Base-by-base conservation (phyloP, 371 early-diverging fungal genomes). In the Thermomucor indicae-seudaticae region DNA sequence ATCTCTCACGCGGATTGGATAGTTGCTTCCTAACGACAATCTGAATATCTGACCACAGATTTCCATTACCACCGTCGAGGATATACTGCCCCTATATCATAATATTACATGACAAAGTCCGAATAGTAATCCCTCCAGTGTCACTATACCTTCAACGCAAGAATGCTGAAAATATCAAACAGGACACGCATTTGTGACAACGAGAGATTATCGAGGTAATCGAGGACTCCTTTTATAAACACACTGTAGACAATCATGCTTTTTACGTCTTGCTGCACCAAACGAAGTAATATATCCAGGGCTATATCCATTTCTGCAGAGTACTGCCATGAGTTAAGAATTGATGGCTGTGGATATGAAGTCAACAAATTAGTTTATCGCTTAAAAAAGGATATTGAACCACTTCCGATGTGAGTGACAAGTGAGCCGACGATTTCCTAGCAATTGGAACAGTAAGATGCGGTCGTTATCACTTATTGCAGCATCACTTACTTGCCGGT, bases 321-420 rank as follows among this genome's bases (percentile, higher is more conserved):
- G 37, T 74, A 48, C 19, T 17, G 24, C 41, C 14, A 28, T 35
- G 29, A 39, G 46, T 61, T 54, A 63, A 60, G 57, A 49, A 37
- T 31, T 40, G 28, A n/a, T 32, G 23, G 14, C 3, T 16, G 37
- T 11, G n/a, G 25, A 12, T 24, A 27, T 31, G 10, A 10, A n/a
- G 25, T 27, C 1, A n/a, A 0, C 25, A 25, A 40, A 31, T 8
- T 19, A 2, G 0, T 32, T n/a, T 43, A 11, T 12, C 14, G 7
- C 7, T 4, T 29, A 29, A 50, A 60, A 64, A 65, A 65, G 66
- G 66, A 65, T 63, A 59, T 62, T n/a, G 79, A 73, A 6, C 90
- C 90, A 51, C 89, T 89, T 29, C 91, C 92, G 40, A 91, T 83
- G 53, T 91, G 90, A n/a, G 86, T 86, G 0, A 90, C 86, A 25